Conservation (phyloP, 371 early-diverging fungal species). For the Apophysomyces sp. region DNA sequence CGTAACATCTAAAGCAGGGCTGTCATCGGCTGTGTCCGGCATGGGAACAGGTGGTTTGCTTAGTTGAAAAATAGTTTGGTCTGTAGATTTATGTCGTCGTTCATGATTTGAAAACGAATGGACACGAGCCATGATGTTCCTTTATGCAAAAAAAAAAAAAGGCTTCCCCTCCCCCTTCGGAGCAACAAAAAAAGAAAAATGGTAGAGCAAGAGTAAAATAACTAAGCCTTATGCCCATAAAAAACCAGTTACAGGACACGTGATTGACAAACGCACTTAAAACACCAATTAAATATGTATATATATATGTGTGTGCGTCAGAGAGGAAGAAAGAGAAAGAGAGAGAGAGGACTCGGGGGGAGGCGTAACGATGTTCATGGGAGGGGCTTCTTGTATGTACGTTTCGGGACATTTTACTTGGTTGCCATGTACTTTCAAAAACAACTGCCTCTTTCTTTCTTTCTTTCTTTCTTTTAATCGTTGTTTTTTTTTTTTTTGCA, state of each 20-base stretch:
- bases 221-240: neutral
- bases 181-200: neutral
- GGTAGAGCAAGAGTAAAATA: neutral
- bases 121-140: slow-evolving; percentile 10
- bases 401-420: too few species aligned
- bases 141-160: neutral
- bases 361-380: too few species aligned
- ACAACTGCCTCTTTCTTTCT: too few species aligned
- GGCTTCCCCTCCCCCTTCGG: neutral
- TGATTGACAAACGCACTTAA: neutral
- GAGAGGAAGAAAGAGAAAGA: too few species aligned
- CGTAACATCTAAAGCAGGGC: neutral
- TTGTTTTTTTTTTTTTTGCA: too few species aligned
- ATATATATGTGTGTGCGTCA: too few species aligned
- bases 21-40: neutral
- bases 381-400: too few species aligned
- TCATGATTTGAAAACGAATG: slow-evolving; percentile 1
- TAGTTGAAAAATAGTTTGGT: neutral
- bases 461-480: too few species aligned
- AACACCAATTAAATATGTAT: too few species aligned
- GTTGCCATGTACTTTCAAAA: too few species aligned
- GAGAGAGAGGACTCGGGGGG: too few species aligned
- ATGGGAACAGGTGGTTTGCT: neutral
- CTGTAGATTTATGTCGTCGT: neutral
- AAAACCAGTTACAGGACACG: too few species aligned